These are phyloP conservation scores for Collybia mongolica DNA, from an alignment of 768 basidiomycete species.

Conservation along the genomic window DNA sequence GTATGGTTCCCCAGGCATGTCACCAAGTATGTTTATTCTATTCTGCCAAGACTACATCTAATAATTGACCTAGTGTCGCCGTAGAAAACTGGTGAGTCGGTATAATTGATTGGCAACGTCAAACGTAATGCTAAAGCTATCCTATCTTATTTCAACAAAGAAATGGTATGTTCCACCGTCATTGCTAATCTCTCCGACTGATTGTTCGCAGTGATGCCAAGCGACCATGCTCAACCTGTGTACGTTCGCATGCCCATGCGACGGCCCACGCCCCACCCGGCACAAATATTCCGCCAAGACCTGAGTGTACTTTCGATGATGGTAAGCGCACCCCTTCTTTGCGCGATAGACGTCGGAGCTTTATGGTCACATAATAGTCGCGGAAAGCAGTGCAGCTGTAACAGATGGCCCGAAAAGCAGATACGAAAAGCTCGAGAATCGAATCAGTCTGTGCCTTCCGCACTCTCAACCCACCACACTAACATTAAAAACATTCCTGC, in stretches of 20 bases:
- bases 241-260: constrained; percentile 72
- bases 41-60: constrained; percentile 15
- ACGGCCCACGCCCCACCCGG: constrained; percentile 61
- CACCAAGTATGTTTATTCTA: constrained; percentile 41
- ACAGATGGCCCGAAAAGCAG: constrained; percentile 57
- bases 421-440: constrained; percentile 63
- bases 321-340: constrained; percentile 31
- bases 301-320: constrained; percentile 80
- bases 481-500: not conserved
- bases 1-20: constrained; percentile 38
- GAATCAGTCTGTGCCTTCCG: constrained; percentile 53
- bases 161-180: constrained; percentile 50
- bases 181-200: constrained; percentile 3
- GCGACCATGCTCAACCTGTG: constrained; percentile 74
- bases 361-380: constrained; percentile 26
- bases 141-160: constrained; percentile 24
- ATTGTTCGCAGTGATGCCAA: constrained; percentile 59
- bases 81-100: constrained; percentile 63
- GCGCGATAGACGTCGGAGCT: not conserved
- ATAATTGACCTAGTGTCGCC: constrained; percentile 54
- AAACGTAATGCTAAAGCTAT: constrained; percentile 3
- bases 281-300: constrained; percentile 47
- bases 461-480: not conserved
- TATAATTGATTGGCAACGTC: not conserved
- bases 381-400: constrained; percentile 31